Evolutionary conservation across 1,139 yeast species (phyloP).

Genomic region (Kurtzmaniella quercitrusa): DNA sequence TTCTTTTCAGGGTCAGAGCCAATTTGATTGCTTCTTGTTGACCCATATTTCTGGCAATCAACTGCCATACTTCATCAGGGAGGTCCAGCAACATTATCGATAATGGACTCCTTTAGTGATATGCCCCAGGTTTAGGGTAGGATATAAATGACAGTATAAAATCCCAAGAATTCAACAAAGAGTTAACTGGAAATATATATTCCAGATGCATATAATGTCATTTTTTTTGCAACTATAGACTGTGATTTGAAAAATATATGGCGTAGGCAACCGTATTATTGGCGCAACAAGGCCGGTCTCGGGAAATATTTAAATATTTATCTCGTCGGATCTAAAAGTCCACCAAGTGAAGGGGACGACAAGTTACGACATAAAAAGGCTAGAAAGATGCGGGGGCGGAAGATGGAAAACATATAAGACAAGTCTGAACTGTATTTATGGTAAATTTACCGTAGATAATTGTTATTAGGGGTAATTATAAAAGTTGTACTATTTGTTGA

Average conservation of each 20-base stretch:
- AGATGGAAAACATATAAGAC: too few relatives aligned
- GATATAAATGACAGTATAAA: background rate
- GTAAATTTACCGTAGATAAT: too few relatives aligned
- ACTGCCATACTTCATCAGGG: constrained; percentile 21
- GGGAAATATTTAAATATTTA: constrained; percentile 7
- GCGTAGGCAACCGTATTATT: constrained; percentile 4
- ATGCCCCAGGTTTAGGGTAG: background rate
- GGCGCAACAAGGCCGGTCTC: constrained; percentile 6
- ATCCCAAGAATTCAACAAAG: background rate
- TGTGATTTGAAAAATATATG: constrained; percentile 3
- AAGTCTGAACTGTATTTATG: too few relatives aligned
- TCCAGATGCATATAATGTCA: background rate
- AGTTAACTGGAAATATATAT: background rate
- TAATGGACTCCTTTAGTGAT: too few relatives aligned
- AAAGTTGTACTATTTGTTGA: too few relatives aligned
- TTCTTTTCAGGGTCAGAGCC: constrained; percentile 14
- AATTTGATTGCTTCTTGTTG: constrained; percentile 19
- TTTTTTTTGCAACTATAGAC: background rate
- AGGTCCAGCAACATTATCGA: constrained; percentile 14
- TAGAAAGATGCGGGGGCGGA: too few relatives aligned
- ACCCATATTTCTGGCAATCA: constrained; percentile 13
- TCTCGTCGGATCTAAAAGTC: constrained; percentile 15
- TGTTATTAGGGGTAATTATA: too few relatives aligned
- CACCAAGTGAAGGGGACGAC: background rate
- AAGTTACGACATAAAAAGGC: too few relatives aligned